phyloP scores from a whole-genome alignment of 78 protist species.

The Planoprotostelium fungivorum region DNA sequence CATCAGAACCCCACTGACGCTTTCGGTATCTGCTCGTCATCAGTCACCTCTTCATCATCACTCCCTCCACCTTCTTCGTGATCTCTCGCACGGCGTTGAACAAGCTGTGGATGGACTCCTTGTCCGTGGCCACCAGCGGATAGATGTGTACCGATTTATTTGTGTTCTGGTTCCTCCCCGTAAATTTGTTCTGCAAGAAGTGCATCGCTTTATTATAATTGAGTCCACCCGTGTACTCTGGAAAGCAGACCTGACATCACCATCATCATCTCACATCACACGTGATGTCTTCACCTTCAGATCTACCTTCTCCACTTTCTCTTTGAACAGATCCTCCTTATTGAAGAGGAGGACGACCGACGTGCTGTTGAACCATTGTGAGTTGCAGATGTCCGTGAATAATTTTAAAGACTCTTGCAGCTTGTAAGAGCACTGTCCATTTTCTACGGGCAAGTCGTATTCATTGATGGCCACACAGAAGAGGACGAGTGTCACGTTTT shows the following conservation, averaged over 20 bases:
- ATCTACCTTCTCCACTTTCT: conserved; percentile 55
- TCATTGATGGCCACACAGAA: conserved; percentile 66
- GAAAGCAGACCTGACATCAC: conserved; percentile 21
- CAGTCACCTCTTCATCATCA: too few relatives aligned
- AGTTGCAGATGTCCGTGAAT: conserved; percentile 73
- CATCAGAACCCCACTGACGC: too few relatives aligned
- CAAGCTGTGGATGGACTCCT: not conserved
- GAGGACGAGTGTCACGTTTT: conserved; percentile 77
- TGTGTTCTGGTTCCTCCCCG: conserved; percentile 7
- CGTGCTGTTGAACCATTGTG: conserved; percentile 63
- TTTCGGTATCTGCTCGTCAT: too few relatives aligned
- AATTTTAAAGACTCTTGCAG: conserved; percentile 57
- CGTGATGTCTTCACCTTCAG: conserved; percentile 18
- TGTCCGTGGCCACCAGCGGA: not conserved
- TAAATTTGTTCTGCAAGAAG: conserved; percentile 45
- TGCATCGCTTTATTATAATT: conserved; percentile 28
- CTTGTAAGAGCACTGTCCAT: conserved; percentile 60
- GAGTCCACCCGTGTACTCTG: conserved; percentile 57
- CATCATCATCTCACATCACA: not conserved
- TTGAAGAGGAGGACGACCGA: conserved; percentile 70
- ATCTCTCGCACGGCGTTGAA: not conserved
- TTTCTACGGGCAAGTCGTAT: conserved; percentile 43
- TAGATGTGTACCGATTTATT: not conserved
- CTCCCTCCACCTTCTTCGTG: not conserved
- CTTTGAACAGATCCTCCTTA: conserved; percentile 73